Base-by-base conservation (phyloP, 208 protist genomes). In the Crithidia expoeki region DNA sequence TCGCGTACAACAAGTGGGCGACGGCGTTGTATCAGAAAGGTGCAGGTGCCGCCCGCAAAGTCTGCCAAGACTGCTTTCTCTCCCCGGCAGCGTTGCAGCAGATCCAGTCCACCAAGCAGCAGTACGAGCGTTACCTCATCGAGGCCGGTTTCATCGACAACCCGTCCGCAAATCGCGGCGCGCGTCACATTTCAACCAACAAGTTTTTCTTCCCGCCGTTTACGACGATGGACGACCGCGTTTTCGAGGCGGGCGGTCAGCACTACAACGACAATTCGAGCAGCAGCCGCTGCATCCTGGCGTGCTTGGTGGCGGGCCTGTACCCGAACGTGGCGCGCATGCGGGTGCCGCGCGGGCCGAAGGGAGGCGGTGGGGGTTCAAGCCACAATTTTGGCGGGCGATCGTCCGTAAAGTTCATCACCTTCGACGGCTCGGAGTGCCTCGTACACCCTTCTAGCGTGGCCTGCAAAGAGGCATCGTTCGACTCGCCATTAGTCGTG, bases 271-370 rank as follows among this genome's bases (percentile, higher is more conserved):
- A 68, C 11, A 97, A 98, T 75, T 86, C 84, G 5, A 74, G 65
- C 21, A 97, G 92, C 65, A 64, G 74, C n/a, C 84, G 89, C 34
- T 91, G 95, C 59, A 88, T 98, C 58, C 79, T 94, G 23, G 91
- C 95, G 0, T 95, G 93, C 25, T 65, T 99, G 4, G 94, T 95
- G 34, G 94, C 95, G n/a, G 97, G 96, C 10, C 88, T 98, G 21
- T 98, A 98, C 81, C 96, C 96, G n/a, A 98, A 98, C 59, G 81
- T 98, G 14, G 94, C 94, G 14, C 82, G 74, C 28, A 67, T 88
- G 36, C 94, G 84, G 50, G 42, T 42, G 46, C 19, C 57, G 57
- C 82, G 71, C 21, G 65, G 61, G 50, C 28, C 49, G 23, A 38
- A 52, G 40, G 23, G 57, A 30, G 46, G 64, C 38, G 64, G 57